Conservation (phyloP, 2,329 filamentous ascomycete species). For the Coleophoma cylindrospora region DNA sequence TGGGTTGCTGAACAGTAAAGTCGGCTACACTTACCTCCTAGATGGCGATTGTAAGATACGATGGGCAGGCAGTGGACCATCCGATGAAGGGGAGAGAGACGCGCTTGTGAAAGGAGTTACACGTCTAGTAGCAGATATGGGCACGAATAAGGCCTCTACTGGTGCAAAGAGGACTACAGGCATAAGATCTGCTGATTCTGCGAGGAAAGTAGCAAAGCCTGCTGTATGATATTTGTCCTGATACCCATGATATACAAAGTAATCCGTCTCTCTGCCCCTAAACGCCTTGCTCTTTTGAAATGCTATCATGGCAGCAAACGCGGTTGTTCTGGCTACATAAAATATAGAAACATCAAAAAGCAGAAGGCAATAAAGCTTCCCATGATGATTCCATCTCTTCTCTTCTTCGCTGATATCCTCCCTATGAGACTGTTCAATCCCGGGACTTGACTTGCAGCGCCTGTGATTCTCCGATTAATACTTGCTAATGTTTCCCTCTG, state of each 20-base stretch:
- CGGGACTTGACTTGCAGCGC: conserved; percentile 85
- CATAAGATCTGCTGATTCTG: not conserved
- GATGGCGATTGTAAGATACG: conserved; percentile 84
- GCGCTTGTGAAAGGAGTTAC: conserved; percentile 60
- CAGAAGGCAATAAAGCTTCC: conserved; percentile 88
- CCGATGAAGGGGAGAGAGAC: conserved; percentile 60
- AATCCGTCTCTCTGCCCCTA: conserved; percentile 9
- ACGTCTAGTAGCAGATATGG: conserved; percentile 54
- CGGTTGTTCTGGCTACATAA: conserved; percentile 45
- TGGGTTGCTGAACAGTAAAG: conserved; percentile 78
- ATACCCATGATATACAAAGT: conserved; percentile 17
- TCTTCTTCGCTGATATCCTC: conserved; percentile 90
- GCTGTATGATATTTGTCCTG: not conserved
- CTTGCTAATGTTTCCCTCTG: conserved; percentile 85
- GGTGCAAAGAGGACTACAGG: conserved; percentile 5
- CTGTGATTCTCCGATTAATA: conserved; percentile 86
- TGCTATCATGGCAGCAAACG: conserved; percentile 7
- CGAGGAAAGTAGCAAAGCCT: not conserved
- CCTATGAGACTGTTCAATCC: conserved; percentile 89
- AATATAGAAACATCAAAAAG: conserved; percentile 80
- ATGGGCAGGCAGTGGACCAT: conserved; percentile 81
- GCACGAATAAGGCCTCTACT: conserved; percentile 22
- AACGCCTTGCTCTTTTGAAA: conserved; percentile 19
- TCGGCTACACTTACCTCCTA: conserved; percentile 82
- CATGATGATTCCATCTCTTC: conserved; percentile 91